A percentile compares a stretch with the other conserved stretches of the same genome.
Conservation (phyloP, 1,284 basidiomycete species). For the Cerrena zonata region DNA sequence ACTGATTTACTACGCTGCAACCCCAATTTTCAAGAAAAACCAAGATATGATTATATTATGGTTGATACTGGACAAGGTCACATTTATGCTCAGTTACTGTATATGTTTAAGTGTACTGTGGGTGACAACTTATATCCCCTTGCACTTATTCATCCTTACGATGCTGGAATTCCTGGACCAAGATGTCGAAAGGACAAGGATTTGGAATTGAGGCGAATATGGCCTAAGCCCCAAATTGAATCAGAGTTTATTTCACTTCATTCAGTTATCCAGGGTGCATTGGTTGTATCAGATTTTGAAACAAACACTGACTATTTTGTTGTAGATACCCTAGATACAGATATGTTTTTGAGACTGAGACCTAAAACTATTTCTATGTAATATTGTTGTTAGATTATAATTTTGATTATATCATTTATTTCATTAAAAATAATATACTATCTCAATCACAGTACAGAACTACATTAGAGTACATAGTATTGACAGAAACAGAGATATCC, state of each 20-base stretch:
- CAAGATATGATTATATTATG: slow-evolving; percentile 23
- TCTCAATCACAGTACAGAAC: too few relatives aligned
- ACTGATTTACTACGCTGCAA: slow-evolving; percentile 24
- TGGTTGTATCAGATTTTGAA: slow-evolving; percentile 17
- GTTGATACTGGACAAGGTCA: slow-evolving; percentile 11
- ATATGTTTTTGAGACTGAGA: slow-evolving; percentile 27
- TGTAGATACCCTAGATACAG: slow-evolving; percentile 22
- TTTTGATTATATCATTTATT: too few relatives aligned
- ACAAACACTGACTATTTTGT: slow-evolving; percentile 20
- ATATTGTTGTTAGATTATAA: too few relatives aligned
- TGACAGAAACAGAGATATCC: too few relatives aligned
- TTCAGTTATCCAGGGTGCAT: slow-evolving; percentile 22
- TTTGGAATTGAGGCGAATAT: slow-evolving; percentile 20
- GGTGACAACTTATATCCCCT: slow-evolving; percentile 12
- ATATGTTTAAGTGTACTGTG: slow-evolving; percentile 19
- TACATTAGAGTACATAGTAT: too few relatives aligned
- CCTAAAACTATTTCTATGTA: too few relatives aligned
- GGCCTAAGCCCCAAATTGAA: slow-evolving; percentile 5
- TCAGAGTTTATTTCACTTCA: slow-evolving; percentile 20
- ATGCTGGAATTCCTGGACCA: slow-evolving; percentile 9
- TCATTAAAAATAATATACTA: too few relatives aligned
- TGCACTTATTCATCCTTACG: slow-evolving; percentile 22
- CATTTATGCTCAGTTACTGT: slow-evolving; percentile 19
- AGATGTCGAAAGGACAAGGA: slow-evolving; percentile 17
- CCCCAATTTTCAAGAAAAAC: slow-evolving; percentile 19